Evolutionary conservation across 169 alveolate genomes (phyloP).

Genomic region (Eimeria nieschulzi): DNA sequence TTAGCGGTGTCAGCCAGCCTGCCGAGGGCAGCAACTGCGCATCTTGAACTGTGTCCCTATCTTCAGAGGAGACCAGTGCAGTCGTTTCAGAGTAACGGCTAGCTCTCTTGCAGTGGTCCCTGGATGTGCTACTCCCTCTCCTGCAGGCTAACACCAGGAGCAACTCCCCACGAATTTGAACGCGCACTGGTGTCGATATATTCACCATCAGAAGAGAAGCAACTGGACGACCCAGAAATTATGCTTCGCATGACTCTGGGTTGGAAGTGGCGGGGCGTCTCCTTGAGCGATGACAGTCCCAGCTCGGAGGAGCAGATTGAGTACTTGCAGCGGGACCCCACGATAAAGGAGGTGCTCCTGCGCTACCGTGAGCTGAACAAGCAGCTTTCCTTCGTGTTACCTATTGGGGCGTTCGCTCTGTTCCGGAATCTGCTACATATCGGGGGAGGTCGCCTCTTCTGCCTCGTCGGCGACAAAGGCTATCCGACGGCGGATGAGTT

Average conservation of each 20-base stretch:
- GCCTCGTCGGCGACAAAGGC: slow-evolving; percentile 88
- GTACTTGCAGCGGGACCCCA: slow-evolving; percentile 75
- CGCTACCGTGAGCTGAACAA: slow-evolving; percentile 79
- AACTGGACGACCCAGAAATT: slow-evolving; percentile 87
- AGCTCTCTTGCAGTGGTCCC: too few relatives aligned
- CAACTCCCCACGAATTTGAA: slow-evolving; percentile 80
- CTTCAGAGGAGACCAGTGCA: too few relatives aligned
- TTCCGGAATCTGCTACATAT: slow-evolving; percentile 79
- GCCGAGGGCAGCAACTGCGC: too few relatives aligned
- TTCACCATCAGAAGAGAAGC: slow-evolving; percentile 87
- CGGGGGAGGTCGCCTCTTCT: slow-evolving; percentile 81
- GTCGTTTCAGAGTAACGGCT: too few relatives aligned
- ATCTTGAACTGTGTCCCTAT: too few relatives aligned
- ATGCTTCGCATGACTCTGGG: slow-evolving; percentile 90
- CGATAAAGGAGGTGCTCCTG: slow-evolving; percentile 78
- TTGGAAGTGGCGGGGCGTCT: slow-evolving; percentile 80
- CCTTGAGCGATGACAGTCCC: slow-evolving; percentile 30
- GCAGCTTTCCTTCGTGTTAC: slow-evolving; percentile 84
- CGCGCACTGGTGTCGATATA: slow-evolving; percentile 83
- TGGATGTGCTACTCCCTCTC: too few relatives aligned
- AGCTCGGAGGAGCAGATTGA: slow-evolving; percentile 2
- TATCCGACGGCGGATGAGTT: slow-evolving; percentile 87
- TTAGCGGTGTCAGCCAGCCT: too few relatives aligned
- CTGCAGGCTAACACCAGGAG: slow-evolving; percentile 70
- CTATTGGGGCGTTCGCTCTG: slow-evolving; percentile 85